Evolutionary conservation across 2,329 filamentous ascomycete genomes (phyloP), one percentile per base, ranked within the genome.

Genomic region (Phialocephala subalpina): DNA sequence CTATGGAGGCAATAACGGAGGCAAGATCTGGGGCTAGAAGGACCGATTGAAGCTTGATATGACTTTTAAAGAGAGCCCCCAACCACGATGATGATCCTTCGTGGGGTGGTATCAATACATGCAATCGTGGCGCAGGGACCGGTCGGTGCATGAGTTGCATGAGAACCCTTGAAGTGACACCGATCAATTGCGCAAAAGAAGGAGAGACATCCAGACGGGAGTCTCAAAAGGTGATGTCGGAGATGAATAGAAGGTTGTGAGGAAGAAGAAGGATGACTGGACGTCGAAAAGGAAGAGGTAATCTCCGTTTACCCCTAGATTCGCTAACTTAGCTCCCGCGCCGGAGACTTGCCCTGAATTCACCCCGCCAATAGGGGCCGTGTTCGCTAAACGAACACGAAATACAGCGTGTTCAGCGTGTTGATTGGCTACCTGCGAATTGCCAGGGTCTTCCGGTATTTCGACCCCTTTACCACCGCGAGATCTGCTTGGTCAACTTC

Each of bases 241-340:
- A 53, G 49, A 53, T 53, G 25, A 33, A 33, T 27, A 29, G 25
- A 33, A 33, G 22, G 49, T 29, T 6, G 22, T 14, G 14, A n/a
- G 25, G 29, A 8, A 3, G 22, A 18, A 33, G 27, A 18, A 27
- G 18, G 49, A 53, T 29, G 49, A 53, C 14, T 53, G 49, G 49
- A 29, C 5, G 49, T 29, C 8, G 25, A 12, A n/a, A 11, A 33
- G 49, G 16, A 53, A 16, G 49, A 53, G 12, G 4, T 53, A 53
- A 53, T 53, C 49, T 53, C 49, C 49, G 49, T 53, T n/a, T 27
- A 7, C 49, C 49, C 49, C 49, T 53, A 25, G 29, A 53, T 27
- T 53, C 49, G 49, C 49, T 53, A 53, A 29, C 27, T n/a, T 53
- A 53, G 49, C 49, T 53, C 49, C 49, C 49, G 49, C 18, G 12